Percentiles rank a stretch among this genome's conserved stretches.
Conservation (phyloP, 495 filamentous ascomycete genomes). For the Penicillium parvum region DNA sequence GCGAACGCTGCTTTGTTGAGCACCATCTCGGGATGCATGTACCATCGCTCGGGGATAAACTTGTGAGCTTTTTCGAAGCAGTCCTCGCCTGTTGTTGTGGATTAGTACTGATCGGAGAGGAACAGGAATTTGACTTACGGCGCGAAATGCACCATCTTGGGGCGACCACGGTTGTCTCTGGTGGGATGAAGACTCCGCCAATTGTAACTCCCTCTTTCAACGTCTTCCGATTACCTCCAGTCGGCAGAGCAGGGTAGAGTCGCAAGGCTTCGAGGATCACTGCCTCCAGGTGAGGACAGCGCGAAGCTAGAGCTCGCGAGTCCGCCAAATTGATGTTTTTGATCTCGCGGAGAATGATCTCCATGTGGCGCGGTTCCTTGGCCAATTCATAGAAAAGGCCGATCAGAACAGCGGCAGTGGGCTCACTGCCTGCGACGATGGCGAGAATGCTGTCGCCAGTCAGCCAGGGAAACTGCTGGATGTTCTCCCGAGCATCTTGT, state of each 20-base stretch:
- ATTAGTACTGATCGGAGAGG: background rate
- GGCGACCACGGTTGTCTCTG: slow-evolving; percentile 22
- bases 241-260: slow-evolving; percentile 43
- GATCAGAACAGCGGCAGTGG: slow-evolving; percentile 11
- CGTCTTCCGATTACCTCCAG: slow-evolving; percentile 35
- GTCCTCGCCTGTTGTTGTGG: slow-evolving; percentile 15
- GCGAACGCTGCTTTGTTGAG: slow-evolving; percentile 44
- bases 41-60: slow-evolving; percentile 56
- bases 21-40: slow-evolving; percentile 42
- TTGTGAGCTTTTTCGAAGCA: slow-evolving; percentile 34
- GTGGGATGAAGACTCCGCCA: slow-evolving; percentile 23
- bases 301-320: background rate
- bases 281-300: slow-evolving; percentile 41
- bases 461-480: slow-evolving; percentile 5
- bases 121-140: slow-evolving; percentile 25
- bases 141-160: slow-evolving; percentile 38
- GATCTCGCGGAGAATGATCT: slow-evolving; percentile 14
- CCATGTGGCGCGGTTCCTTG: slow-evolving; percentile 3
- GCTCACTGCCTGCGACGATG: slow-evolving; percentile 20
- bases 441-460: slow-evolving; percentile 17
- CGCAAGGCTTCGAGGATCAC: slow-evolving; percentile 51
- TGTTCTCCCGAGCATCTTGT: slow-evolving; percentile 3
- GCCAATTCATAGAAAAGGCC: slow-evolving; percentile 17
- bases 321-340: slow-evolving; percentile 4
- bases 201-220: slow-evolving; percentile 18